Evolutionary conservation across 331 rosid species (phyloP).

Genomic region (Arachis monticola): DNA sequence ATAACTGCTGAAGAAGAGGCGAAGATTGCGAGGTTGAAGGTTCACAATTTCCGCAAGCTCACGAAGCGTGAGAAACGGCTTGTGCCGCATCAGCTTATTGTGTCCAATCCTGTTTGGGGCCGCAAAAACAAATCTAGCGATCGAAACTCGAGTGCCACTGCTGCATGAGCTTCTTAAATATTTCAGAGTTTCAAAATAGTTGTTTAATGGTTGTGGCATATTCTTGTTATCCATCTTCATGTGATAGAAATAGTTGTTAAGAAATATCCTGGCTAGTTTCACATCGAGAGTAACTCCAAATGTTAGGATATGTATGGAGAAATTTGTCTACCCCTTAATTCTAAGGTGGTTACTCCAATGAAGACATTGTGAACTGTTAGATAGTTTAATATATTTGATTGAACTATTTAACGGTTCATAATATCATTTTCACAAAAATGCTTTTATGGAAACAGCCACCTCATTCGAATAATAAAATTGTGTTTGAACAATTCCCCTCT

Average conservation of each 20-base stretch:
- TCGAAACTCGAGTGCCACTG: slow-evolving; percentile 39
- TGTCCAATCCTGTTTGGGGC: slow-evolving; percentile 83
- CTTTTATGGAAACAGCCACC: no score
- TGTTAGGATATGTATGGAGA: neutral
- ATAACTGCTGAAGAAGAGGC: slow-evolving; percentile 91
- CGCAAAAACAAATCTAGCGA: slow-evolving; percentile 62
- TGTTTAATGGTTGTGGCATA: slow-evolving; percentile 22
- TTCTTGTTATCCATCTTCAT: slow-evolving; percentile 17
- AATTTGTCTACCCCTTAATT: slow-evolving; percentile 3
- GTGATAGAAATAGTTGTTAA: slow-evolving; percentile 8
- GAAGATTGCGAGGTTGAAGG: slow-evolving; percentile 83
- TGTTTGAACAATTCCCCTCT: no score
- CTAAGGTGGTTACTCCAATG: no score
- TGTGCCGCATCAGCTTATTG: slow-evolving; percentile 92
- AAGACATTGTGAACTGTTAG: no score
- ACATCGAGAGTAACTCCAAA: neutral
- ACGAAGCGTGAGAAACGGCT: slow-evolving; percentile 73
- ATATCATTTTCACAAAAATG: no score
- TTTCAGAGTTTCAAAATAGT: slow-evolving; percentile 13
- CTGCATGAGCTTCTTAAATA: slow-evolving; percentile 46
- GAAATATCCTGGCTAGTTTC: slow-evolving; percentile 1
- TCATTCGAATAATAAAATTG: no score
- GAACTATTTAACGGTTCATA: no score
- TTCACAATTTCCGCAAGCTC: slow-evolving; percentile 72
- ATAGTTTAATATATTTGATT: no score